A percentile compares a stretch with the other conserved stretches of the same genome.
Conservation (phyloP, 805 yeast genomes). For the Saccharomycopsis selenospora region DNA sequence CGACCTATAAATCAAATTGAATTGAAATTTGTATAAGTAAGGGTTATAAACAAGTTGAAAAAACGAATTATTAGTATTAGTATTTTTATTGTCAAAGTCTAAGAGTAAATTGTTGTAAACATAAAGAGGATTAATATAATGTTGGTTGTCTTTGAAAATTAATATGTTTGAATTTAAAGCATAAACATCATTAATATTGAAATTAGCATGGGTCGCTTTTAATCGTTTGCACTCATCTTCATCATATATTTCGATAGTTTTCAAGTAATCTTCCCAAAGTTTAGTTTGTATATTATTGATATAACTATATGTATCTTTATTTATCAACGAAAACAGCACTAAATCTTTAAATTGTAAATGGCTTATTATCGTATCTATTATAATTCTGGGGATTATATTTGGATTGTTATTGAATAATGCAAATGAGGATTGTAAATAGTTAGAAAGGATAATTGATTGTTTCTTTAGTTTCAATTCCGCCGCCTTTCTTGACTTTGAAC, state of each 20-base stretch:
- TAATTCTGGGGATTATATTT: slow-evolving; percentile 7
- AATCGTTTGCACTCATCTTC: slow-evolving; percentile 1
- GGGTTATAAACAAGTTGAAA: slow-evolving; percentile 18
- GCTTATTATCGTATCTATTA: slow-evolving; percentile 13
- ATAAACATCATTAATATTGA: slow-evolving; percentile 12
- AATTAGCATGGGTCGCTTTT: slow-evolving; percentile 4
- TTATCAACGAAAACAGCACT: slow-evolving; percentile 13
- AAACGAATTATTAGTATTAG: not conserved
- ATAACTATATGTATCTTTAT: slow-evolving; percentile 16
- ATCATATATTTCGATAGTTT: slow-evolving; percentile 10
- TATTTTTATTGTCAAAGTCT: not conserved
- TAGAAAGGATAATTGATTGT: slow-evolving; percentile 16
- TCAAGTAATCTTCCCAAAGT: slow-evolving; percentile 14
- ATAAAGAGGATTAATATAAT: slow-evolving; percentile 8
- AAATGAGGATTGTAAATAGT: slow-evolving; percentile 12
- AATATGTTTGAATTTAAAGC: slow-evolving; percentile 10
- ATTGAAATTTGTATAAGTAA: slow-evolving; percentile 30
- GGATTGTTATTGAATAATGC: not conserved
- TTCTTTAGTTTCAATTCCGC: slow-evolving; percentile 15
- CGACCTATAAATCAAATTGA: slow-evolving; percentile 33
- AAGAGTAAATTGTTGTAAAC: slow-evolving; percentile 8
- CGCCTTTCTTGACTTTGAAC: slow-evolving; percentile 5
- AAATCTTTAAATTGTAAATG: slow-evolving; percentile 15
- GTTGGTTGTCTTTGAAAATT: not conserved
- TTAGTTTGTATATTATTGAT: slow-evolving; percentile 11